These are phyloP conservation scores for Acer saccharum DNA, from an alignment of 345 rosid genomes.

Conservation along the genomic window DNA sequence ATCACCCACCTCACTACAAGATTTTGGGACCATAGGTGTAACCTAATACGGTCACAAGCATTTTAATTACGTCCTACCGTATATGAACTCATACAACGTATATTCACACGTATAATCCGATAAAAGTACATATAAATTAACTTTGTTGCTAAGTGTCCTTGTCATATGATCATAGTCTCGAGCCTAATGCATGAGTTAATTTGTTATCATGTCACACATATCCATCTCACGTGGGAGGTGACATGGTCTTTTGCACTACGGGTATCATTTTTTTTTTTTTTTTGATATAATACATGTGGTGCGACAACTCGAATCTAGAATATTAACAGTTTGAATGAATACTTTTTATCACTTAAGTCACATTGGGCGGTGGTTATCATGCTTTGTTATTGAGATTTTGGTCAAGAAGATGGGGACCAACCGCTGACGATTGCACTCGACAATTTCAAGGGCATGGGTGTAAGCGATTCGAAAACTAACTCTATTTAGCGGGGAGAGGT, in stretches of 20 bases:
- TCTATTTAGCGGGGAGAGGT: too few species aligned
- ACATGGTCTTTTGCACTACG: background rate
- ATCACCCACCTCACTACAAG: slow-evolving; percentile 63
- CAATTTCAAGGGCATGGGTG: background rate
- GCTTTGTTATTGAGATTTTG: slow-evolving; percentile 37
- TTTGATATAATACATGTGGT: too few species aligned
- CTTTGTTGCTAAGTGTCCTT: too few species aligned
- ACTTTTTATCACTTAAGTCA: too few species aligned
- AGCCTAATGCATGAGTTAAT: slow-evolving; percentile 68
- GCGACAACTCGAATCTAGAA: too few species aligned
- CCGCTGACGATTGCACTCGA: slow-evolving; percentile 30
- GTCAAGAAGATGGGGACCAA: slow-evolving; percentile 29
- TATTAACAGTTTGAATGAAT: too few species aligned
- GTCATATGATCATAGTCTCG: slow-evolving; percentile 29
- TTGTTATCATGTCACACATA: slow-evolving; percentile 42
- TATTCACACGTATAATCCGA: slow-evolving; percentile 24
- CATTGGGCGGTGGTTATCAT: too few species aligned
- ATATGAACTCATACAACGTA: slow-evolving; percentile 42
- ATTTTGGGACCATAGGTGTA: slow-evolving; percentile 87
- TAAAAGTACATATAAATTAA: too few species aligned
- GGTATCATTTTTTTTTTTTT: too few species aligned
- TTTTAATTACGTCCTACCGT: slow-evolving; percentile 44
- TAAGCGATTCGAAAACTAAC: too few species aligned
- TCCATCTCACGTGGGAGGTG: slow-evolving; percentile 64
- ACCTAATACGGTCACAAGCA: slow-evolving; percentile 49